Evolutionary conservation across 805 yeast species (phyloP).

Genomic region (Monosporozyma aerobia): DNA sequence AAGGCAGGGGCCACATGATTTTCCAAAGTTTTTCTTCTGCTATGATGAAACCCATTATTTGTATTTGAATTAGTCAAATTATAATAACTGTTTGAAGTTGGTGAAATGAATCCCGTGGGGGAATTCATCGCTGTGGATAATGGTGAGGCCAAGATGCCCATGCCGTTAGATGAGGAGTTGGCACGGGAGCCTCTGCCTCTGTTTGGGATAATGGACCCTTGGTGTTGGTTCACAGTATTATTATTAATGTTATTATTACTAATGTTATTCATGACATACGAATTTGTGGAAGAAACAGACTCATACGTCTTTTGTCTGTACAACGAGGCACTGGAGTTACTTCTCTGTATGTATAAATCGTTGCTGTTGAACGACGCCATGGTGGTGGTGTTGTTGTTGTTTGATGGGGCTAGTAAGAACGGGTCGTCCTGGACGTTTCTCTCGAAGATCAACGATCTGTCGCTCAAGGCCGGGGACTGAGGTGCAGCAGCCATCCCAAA

Average conservation of each 20-base stretch:
- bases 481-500: not conserved
- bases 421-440: constrained; percentile 47
- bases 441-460: constrained; percentile 50
- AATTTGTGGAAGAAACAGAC: constrained; percentile 1
- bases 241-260: not conserved
- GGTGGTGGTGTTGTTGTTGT: constrained; percentile 8
- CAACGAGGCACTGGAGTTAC: constrained; percentile 5
- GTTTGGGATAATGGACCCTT: not conserved
- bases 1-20: constrained; percentile 74
- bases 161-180: not conserved
- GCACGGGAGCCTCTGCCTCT: constrained; percentile 1
- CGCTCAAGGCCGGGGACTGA: constrained; percentile 14
- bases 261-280: not conserved
- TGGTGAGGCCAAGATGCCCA: not conserved
- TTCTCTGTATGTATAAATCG: constrained; percentile 1
- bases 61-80: not conserved
- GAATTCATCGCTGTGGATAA: not conserved
- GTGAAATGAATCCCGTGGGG: not conserved
- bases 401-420: constrained; percentile 9
- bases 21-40: constrained; percentile 38
- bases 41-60: constrained; percentile 13
- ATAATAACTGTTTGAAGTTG: not conserved
- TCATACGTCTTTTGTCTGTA: constrained; percentile 5
- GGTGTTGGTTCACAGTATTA: not conserved
- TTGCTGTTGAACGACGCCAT: not conserved